Conservation (phyloP, 1,284 basidiomycete genomes). For the Pyrrhoderma lamaoense region DNA sequence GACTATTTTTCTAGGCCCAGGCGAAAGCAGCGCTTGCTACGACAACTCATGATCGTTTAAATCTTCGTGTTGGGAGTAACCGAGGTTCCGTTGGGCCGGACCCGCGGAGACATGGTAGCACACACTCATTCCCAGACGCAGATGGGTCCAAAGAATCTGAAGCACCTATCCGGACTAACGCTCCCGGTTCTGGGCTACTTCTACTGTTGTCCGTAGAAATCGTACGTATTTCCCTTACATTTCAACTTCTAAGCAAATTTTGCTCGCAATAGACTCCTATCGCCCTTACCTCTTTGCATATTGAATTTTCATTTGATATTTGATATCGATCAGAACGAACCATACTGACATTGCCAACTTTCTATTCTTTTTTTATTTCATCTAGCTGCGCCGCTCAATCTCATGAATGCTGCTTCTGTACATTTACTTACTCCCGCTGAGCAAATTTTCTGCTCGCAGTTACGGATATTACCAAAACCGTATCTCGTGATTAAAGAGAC, state of each 20-base stretch:
- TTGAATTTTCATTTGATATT: too few species aligned
- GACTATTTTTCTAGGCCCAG: constrained; percentile 37
- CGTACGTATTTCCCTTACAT: too few species aligned
- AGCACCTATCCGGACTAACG: constrained; percentile 26
- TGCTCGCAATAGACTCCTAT: too few species aligned
- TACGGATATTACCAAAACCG: constrained; percentile 86
- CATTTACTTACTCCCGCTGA: constrained; percentile 84
- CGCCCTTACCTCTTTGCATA: too few species aligned
- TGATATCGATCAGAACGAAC: constrained; percentile 7
- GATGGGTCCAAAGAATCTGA: constrained; percentile 53
- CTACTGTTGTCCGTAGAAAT: constrained; percentile 22
- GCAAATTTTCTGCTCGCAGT: constrained; percentile 78
- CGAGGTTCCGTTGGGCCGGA: constrained; percentile 55
- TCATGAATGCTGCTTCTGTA: constrained; percentile 79
- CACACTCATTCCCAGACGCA: constrained; percentile 32
- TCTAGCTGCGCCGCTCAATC: constrained; percentile 70
- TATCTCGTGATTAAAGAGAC: constrained; percentile 92
- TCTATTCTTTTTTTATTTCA: not conserved
- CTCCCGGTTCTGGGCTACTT: constrained; percentile 44
- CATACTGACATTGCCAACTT: not conserved
- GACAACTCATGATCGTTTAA: constrained; percentile 43
- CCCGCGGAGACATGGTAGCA: constrained; percentile 37
- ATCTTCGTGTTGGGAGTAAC: constrained; percentile 37
- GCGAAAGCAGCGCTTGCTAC: constrained; percentile 51
- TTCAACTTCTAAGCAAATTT: too few species aligned